Percentiles rank a stretch among this genome's conserved stretches.
Evolutionary conservation across 2,329 filamentous ascomycete species (phyloP).

Genomic region (Teratosphaeria destructans): DNA sequence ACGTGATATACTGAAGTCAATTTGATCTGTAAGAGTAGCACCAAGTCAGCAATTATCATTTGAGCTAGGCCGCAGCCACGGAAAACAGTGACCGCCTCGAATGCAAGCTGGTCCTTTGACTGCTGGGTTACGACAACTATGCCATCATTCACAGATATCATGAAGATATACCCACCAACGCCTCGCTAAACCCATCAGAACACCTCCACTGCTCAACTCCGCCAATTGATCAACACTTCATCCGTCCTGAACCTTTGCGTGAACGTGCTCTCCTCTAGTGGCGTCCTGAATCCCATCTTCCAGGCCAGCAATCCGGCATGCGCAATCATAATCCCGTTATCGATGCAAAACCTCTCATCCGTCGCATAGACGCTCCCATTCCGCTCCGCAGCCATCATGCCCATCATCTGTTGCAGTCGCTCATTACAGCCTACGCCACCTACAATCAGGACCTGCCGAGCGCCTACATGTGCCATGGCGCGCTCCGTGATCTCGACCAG

Average conservation of each 20-base stretch:
- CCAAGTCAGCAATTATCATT: neutral
- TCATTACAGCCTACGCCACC: slow-evolving; percentile 95
- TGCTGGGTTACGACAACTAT: neutral
- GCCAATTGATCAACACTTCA: slow-evolving; percentile 41
- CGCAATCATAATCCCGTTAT: slow-evolving; percentile 99
- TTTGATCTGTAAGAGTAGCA: neutral
- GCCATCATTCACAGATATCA: neutral
- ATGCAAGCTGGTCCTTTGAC: neutral
- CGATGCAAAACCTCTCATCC: slow-evolving; percentile 95
- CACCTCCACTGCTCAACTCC: slow-evolving; percentile 25
- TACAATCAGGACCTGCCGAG: slow-evolving; percentile 81
- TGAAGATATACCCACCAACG: neutral
- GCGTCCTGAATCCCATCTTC: slow-evolving; percentile 66
- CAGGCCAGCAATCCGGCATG: slow-evolving; percentile 85
- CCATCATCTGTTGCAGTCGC: slow-evolving; percentile 96
- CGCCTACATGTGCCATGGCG: slow-evolving; percentile 95
- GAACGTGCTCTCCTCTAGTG: slow-evolving; percentile 67
- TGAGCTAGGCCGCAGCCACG: neutral
- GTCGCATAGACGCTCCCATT: slow-evolving; percentile 89
- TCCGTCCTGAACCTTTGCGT: slow-evolving; percentile 43
- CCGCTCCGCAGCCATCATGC: slow-evolving; percentile 77
- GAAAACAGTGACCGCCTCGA: neutral
- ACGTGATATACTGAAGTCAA: neutral
- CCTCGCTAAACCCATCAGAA: neutral
- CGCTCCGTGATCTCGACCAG: slow-evolving; percentile 96